These are phyloP conservation scores for Hydnomerulius pinastri DNA, from an alignment of 768 basidiomycete genomes.

Conservation along the genomic window DNA sequence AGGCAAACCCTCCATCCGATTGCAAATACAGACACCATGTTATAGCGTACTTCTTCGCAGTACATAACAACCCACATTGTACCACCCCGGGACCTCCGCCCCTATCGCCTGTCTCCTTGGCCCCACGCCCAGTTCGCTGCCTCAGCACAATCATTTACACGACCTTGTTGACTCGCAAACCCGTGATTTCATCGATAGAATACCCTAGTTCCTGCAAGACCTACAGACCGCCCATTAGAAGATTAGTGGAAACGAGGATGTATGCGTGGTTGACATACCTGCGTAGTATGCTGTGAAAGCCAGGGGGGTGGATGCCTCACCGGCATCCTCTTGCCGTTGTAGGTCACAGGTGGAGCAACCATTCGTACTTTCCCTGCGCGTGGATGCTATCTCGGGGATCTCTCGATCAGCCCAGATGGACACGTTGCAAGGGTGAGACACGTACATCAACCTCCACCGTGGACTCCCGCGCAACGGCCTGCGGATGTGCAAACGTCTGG, in stretches of 20 bases:
- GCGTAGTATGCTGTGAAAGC: conserved; percentile 80
- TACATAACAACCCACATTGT: conserved; percentile 31
- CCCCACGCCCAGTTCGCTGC: conserved; percentile 20
- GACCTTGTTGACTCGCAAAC: conserved; percentile 43
- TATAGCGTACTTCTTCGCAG: conserved; percentile 5
- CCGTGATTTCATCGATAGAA: conserved; percentile 38
- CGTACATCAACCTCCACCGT: conserved; percentile 79
- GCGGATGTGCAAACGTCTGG: conserved; percentile 89
- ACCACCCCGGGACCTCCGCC: conserved; percentile 10
- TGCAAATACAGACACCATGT: conserved; percentile 26
- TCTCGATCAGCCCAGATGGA: conserved; percentile 8
- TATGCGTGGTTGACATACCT: conserved; percentile 45
- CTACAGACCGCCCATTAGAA: conserved; percentile 25
- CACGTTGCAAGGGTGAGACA: conserved; percentile 34
- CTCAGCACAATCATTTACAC: conserved; percentile 33
- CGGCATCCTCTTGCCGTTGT: conserved; percentile 78
- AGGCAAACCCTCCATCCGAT: conserved; percentile 24
- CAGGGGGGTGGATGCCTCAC: conserved; percentile 82
- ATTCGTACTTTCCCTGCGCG: conserved; percentile 76
- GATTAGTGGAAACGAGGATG: neutral
- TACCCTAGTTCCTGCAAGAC: conserved; percentile 47
- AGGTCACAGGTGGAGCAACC: conserved; percentile 78
- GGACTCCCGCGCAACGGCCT: conserved; percentile 74
- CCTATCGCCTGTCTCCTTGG: conserved; percentile 3
- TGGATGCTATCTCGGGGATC: conserved; percentile 53